A percentile compares a stretch with the other conserved stretches of the same genome.
phyloP scores from a whole-genome alignment of 163 green algal genomes.

The Scenedesmus sp. region DNA sequence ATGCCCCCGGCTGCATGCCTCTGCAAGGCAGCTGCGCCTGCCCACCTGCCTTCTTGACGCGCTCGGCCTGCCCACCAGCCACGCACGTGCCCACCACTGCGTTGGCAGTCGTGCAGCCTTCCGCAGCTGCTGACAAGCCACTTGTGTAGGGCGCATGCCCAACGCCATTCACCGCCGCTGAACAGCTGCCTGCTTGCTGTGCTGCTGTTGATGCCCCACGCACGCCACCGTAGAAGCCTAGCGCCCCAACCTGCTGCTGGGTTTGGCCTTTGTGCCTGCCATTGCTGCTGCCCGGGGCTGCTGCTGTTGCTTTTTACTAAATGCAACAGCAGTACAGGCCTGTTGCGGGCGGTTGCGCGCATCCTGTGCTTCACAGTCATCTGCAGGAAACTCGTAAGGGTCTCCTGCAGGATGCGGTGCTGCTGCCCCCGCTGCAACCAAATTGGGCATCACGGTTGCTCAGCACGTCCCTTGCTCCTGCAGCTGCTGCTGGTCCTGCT shows the following conservation, averaged over 20 bases:
- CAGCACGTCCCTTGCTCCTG: neutral
- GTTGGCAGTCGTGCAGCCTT: neutral
- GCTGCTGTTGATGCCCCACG: neutral
- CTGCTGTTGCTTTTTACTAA: neutral
- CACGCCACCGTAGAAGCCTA: neutral
- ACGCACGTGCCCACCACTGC: neutral
- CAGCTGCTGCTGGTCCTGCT: neutral
- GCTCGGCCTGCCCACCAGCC: neutral
- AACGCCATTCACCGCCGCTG: neutral
- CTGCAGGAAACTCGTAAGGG: slow-evolving; percentile 36
- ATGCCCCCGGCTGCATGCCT: neutral
- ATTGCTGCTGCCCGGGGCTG: neutral
- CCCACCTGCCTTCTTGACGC: slow-evolving; percentile 2
- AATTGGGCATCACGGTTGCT: neutral
- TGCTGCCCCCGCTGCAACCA: neutral
- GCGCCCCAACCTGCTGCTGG: neutral
- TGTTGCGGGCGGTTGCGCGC: neutral
- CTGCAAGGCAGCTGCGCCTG: slow-evolving; percentile 4
- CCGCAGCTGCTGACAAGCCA: neutral
- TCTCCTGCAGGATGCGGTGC: slow-evolving; percentile 1
- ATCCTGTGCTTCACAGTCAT: slow-evolving; percentile 8
- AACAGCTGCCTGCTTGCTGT: neutral
- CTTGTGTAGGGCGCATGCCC: neutral
- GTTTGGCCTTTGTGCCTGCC: neutral
- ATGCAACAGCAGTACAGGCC: neutral